These are phyloP conservation scores for Aspergillus ellipticus DNA, from an alignment of 495 filamentous ascomycete species.

Conservation along the genomic window DNA sequence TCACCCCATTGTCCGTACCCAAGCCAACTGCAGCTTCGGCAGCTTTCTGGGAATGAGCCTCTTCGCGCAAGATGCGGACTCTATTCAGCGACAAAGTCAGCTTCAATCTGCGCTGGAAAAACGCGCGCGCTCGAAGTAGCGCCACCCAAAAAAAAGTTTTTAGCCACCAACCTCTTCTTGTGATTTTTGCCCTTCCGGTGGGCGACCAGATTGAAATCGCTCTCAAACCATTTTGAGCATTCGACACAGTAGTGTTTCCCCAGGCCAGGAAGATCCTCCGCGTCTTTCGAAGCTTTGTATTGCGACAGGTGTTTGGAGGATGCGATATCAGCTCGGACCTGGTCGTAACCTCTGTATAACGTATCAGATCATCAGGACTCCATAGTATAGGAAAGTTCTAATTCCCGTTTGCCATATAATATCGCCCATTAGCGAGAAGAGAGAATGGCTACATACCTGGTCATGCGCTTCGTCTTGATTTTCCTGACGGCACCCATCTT, in stretches of 20 bases:
- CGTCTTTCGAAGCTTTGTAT: conserved; percentile 71
- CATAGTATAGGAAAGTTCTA: background rate
- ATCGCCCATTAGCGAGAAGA: too few relatives aligned
- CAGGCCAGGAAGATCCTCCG: conserved; percentile 81
- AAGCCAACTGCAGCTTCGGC: conserved; percentile 78
- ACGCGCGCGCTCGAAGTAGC: background rate
- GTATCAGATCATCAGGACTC: background rate
- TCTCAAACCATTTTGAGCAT: conserved; percentile 95
- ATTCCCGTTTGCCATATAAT: too few relatives aligned
- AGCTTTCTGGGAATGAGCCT: conserved; percentile 80
- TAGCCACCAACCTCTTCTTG: conserved; percentile 68
- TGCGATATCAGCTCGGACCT: conserved; percentile 74
- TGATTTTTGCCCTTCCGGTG: conserved; percentile 88
- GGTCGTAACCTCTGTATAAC: conserved; percentile 74
- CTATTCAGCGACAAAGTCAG: conserved; percentile 38
- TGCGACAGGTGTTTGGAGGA: conserved; percentile 72
- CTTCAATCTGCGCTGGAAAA: background rate
- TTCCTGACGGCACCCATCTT: conserved; percentile 55
- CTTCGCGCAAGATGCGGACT: conserved; percentile 69
- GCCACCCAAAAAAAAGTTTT: background rate
- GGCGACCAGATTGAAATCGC: conserved; percentile 66
- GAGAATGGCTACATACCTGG: conserved; percentile 41
- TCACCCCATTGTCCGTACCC: conserved; percentile 58
- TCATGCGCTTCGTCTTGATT: conserved; percentile 57
- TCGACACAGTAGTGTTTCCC: conserved; percentile 85